phyloP scores from a whole-genome alignment of 2,329 filamentous ascomycete genomes.

The Fusarium sp. region DNA sequence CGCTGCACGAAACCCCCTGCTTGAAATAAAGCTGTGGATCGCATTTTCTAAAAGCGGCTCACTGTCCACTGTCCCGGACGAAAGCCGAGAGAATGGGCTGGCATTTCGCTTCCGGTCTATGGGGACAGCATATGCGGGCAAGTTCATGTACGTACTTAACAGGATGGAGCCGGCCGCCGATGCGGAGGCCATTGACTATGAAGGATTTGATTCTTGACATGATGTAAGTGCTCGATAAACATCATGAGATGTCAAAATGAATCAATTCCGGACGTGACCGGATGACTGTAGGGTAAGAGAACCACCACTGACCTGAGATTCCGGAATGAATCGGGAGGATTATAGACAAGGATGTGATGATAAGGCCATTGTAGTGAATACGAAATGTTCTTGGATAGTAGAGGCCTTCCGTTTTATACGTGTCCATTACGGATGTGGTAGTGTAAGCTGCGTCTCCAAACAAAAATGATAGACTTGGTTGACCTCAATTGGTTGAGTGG shows the following conservation, averaged over 20 bases:
- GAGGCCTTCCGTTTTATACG: slow-evolving; percentile 6
- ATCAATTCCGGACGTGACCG: background rate
- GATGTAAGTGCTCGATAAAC: background rate
- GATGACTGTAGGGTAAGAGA: slow-evolving; percentile 31
- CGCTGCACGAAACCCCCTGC: background rate
- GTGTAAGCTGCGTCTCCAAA: slow-evolving; percentile 8
- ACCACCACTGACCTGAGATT: slow-evolving; percentile 18
- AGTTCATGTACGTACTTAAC: slow-evolving; percentile 4
- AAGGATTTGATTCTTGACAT: background rate
- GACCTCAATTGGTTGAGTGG: slow-evolving; percentile 17
- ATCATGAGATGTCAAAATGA: slow-evolving; percentile 10
- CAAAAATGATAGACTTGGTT: background rate
- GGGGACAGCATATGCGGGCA: background rate
- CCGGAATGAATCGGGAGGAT: slow-evolving; percentile 43
- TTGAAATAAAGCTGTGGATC: background rate
- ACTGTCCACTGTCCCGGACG: background rate
- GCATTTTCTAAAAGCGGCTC: background rate
- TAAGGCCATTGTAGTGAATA: slow-evolving; percentile 8
- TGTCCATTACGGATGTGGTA: slow-evolving; percentile 1
- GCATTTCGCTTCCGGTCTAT: slow-evolving; percentile 10
- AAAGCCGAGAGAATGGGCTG: slow-evolving; percentile 17
- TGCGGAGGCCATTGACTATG: background rate
- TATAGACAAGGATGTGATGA: slow-evolving; percentile 13
- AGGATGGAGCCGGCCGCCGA: slow-evolving; percentile 11
- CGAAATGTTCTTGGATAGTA: slow-evolving; percentile 5